Conservation (phyloP, 208 protist genomes). For the Lotmaria passim region DNA sequence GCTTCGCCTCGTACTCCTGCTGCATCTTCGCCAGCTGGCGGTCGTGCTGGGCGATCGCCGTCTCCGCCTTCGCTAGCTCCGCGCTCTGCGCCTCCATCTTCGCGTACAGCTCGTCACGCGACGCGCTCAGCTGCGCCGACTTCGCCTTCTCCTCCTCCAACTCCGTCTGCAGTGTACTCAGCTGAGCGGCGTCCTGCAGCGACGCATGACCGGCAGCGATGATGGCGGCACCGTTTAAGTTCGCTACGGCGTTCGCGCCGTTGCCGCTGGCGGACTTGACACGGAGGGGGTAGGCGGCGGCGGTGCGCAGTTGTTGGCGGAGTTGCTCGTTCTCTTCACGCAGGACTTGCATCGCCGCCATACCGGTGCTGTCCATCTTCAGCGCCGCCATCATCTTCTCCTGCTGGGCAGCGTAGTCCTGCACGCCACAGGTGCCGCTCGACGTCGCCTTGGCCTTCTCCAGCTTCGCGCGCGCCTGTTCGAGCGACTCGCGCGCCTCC, state of each 20-base stretch:
- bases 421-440: neutral
- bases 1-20: slow-evolving; percentile 61
- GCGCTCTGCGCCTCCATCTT: slow-evolving; percentile 60
- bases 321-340: slow-evolving; percentile 53
- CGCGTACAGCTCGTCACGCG: slow-evolving; percentile 51
- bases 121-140: slow-evolving; percentile 37
- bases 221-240: neutral
- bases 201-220: neutral
- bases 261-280: slow-evolving; percentile 11
- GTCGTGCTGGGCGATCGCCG: slow-evolving; percentile 48
- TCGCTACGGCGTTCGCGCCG: slow-evolving; percentile 1
- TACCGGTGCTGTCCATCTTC: slow-evolving; percentile 55
- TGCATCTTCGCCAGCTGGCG: slow-evolving; percentile 55
- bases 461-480: slow-evolving; percentile 29
- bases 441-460: slow-evolving; percentile 22
- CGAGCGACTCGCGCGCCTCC: slow-evolving; percentile 21
- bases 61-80: slow-evolving; percentile 46
- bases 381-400: slow-evolving; percentile 54
- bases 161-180: slow-evolving; percentile 46
- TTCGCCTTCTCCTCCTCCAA: slow-evolving; percentile 57
- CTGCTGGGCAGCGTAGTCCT: slow-evolving; percentile 39
- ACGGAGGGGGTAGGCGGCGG: neutral
- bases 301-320: slow-evolving; percentile 28
- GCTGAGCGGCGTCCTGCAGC: slow-evolving; percentile 3
- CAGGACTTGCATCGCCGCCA: slow-evolving; percentile 43